A percentile compares a stretch with the other conserved stretches of the same genome.
phyloP scores from a whole-genome alignment of 345 rosid species.

The Erysimum cheiranthoides region DNA sequence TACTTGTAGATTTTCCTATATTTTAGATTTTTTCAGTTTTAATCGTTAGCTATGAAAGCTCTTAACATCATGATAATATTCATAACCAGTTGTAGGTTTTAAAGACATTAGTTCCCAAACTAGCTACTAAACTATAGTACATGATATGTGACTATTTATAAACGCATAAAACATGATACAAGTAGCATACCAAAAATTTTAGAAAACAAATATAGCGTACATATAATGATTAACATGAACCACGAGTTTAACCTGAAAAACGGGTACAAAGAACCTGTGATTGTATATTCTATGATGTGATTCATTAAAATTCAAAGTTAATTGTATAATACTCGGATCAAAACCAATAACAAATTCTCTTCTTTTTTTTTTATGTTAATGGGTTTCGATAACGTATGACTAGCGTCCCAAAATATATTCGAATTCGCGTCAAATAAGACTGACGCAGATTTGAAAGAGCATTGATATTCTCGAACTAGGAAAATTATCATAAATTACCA shows the following conservation, averaged over 20 bases:
- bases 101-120: neutral
- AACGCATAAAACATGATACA: neutral
- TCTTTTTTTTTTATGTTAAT: neutral
- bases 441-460: slow-evolving; percentile 10
- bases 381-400: neutral
- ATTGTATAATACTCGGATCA: neutral
- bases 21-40: too few relatives aligned
- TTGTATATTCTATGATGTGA: neutral
- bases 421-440: neutral
- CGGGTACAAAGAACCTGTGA: neutral
- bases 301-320: neutral
- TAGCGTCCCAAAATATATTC: neutral
- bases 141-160: neutral
- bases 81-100: too few relatives aligned
- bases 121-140: neutral
- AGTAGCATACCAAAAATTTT: neutral
- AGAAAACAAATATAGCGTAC: neutral
- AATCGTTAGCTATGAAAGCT: too few relatives aligned
- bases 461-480: too few relatives aligned
- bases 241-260: neutral
- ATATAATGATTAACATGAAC: neutral
- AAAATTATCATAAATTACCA: too few relatives aligned
- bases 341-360: neutral
- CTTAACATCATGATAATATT: too few relatives aligned
- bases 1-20: too few relatives aligned